phyloP scores from a whole-genome alignment of 2,329 filamentous ascomycete genomes.

The Myriosclerotinia curreyana region DNA sequence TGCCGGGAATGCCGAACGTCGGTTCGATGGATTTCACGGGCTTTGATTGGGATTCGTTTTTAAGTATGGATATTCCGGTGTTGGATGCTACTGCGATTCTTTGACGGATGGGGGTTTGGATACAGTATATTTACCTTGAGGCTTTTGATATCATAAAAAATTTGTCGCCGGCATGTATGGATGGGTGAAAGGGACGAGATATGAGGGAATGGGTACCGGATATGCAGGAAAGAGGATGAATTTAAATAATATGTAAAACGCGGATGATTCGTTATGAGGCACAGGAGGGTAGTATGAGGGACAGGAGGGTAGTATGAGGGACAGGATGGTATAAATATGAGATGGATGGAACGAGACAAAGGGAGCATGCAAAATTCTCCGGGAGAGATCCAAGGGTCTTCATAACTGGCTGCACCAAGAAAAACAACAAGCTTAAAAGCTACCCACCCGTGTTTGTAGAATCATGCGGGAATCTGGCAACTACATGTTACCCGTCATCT shows the following conservation, averaged over 20 bases:
- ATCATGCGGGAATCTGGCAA: too few species aligned
- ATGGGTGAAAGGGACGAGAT: not conserved
- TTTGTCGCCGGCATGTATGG: not conserved
- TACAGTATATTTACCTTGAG: not conserved
- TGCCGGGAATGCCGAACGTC: not conserved
- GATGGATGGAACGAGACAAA: not conserved
- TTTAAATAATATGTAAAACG: not conserved
- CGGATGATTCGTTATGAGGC: too few species aligned
- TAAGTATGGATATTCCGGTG: conserved; percentile 22
- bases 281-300: too few species aligned
- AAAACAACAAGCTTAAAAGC: not conserved
- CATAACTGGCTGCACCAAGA: not conserved
- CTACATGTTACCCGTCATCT: conserved; percentile 51
- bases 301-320: too few species aligned
- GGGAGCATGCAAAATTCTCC: not conserved
- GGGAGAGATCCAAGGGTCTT: not conserved
- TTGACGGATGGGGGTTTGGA: not conserved
- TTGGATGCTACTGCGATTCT: conserved; percentile 16
- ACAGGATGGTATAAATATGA: too few species aligned
- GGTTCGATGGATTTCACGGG: conserved; percentile 10
- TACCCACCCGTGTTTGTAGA: too few species aligned
- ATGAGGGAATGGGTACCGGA: not conserved
- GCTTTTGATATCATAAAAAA: not conserved
- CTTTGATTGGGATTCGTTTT: conserved; percentile 20
- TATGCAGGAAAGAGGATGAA: not conserved